Base-by-base conservation (phyloP, 2,329 filamentous ascomycete genomes). In the Phyllosticta citriasiana region DNA sequence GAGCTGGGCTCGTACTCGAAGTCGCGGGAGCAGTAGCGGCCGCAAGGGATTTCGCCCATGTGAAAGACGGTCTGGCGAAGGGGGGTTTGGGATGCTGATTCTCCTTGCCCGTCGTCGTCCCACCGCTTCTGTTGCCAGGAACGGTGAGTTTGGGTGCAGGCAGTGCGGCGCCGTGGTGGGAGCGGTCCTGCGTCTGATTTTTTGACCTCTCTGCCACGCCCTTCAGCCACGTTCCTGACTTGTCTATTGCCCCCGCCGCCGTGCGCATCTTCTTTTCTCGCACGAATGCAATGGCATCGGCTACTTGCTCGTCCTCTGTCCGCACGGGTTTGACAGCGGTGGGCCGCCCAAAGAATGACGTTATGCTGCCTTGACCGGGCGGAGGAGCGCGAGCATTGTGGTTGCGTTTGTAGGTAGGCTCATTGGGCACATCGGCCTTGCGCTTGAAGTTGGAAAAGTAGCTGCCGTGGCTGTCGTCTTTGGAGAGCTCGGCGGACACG, bases 321-420 rank as follows among this genome's bases (percentile, higher is more conserved):
- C 33, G 33, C 10, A 16, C 14, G 9, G 66, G 64, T 4, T 65
- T 26, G 5, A 63, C 65, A 30, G 65, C 64, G 1, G 57, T 62
- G 24, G 72, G 67, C 64, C 71, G 71, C 16, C 70, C 70, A 65
- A 84, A 84, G 70, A 83, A 84, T 62, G 70, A 78, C 3, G 78
- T 77, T 54, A 85, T 80, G 56, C 71, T 79, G 26, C 78, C 79
- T 67, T 84, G 81, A 1, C 76, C 78, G 63, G 76, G 72, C 24
- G 69, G 72, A 67, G 73, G 35, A 27, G 33, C 14, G 10, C 33
- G 33, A 40, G 7, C 33, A 16, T 40, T 10, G 4, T 40, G 33
- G 10, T 22, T 22, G 19, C 33, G 33, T 16, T 40, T 40, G 33
- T 12, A 4, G 10, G 4, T 16, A 16, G 33, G 33, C 1, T 12